phyloP scores from a whole-genome alignment of 2,329 filamentous ascomycete genomes.

The Massarina eburnea region DNA sequence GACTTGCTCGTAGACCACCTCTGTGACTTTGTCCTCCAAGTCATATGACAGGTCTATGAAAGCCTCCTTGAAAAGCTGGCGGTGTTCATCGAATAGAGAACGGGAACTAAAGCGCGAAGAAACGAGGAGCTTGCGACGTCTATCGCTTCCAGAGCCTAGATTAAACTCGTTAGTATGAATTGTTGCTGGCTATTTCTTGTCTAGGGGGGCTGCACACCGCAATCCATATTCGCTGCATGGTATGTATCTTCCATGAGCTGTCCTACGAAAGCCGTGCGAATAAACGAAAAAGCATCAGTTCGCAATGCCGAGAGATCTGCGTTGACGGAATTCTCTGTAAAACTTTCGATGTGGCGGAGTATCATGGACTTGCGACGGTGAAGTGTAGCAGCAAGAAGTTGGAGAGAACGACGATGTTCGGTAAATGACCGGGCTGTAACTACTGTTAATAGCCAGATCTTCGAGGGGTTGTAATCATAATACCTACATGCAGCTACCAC shows the following conservation, averaged over 20 bases:
- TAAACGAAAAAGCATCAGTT: slow-evolving; percentile 13
- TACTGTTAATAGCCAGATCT: not conserved
- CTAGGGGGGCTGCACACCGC: slow-evolving; percentile 8
- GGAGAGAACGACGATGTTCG: slow-evolving; percentile 5
- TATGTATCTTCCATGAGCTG: slow-evolving; percentile 19
- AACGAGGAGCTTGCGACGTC: slow-evolving; percentile 15
- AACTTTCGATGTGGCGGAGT: slow-evolving; percentile 27
- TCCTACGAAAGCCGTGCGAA: slow-evolving; percentile 20
- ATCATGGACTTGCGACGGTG: slow-evolving; percentile 30
- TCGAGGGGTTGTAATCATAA: not conserved
- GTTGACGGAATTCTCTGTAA: slow-evolving; percentile 23
- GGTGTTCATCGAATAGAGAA: slow-evolving; percentile 14
- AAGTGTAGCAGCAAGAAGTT: slow-evolving; percentile 30
- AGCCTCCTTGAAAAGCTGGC: slow-evolving; percentile 5
- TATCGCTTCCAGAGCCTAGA: slow-evolving; percentile 2
- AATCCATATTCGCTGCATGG: slow-evolving; percentile 20
- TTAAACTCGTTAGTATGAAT: not conserved
- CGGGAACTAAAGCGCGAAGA: slow-evolving; percentile 13
- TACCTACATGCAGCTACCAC: slow-evolving; percentile 1
- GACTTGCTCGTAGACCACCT: slow-evolving; percentile 12
- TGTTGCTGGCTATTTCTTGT: not conserved
- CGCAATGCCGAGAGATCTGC: slow-evolving; percentile 8
- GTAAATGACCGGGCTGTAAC: not conserved
- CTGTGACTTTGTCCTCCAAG: slow-evolving; percentile 7
- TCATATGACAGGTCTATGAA: slow-evolving; percentile 8